Base-by-base conservation (phyloP, 129 eudicot species). In the Saposhnikovia divaricata region DNA sequence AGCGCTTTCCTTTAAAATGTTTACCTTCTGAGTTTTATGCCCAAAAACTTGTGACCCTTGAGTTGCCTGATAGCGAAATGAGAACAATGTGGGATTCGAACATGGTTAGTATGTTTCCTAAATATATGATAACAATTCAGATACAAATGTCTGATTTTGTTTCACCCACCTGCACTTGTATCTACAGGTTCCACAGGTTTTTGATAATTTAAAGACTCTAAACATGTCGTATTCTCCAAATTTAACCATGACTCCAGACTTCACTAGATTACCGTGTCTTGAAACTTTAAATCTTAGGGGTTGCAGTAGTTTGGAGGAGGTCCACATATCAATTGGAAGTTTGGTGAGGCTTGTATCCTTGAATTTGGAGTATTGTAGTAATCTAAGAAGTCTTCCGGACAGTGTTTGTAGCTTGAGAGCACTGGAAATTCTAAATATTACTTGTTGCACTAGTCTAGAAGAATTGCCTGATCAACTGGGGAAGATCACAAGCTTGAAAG, bases 311-410 rank as follows among this genome's bases (percentile, higher is more conserved):
- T 45, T 84, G 75, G 21, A 42, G 37, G 78, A 72, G 71, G 37
- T 84, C 27, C 79, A 84, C 75, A 71, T 28, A 6, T 84, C 84
- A 12, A 69, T 69, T 76, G 84, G 71, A 48, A 23, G 78, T 66
- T 65, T 77, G 51, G 81, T 43, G 51, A 78, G 63, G 16, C 85
- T 82, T 72, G 10, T 78, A 72, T 37, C n/a, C 8, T 73, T 83
- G 21, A 25, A 83, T 65, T 34, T 83, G 63, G 74, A 65, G 25
- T 74, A 57, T 13, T 82, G 85, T 28, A 28, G 63, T 39, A 80
- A 43, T 25, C 25, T 80, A 61, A 74, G 40, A 73, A 55, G 45
- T 78, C 10, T 75, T 68, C 79, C 79, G 6, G 28, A 34, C 40
- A 43, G 79, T 53, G 40, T 80, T 16, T 80, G 61, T 34, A 28